A percentile compares a stretch with the other conserved stretches of the same genome.
phyloP scores from a whole-genome alignment of 2,329 filamentous ascomycete species.

The Paracoccidioides brasiliensis region DNA sequence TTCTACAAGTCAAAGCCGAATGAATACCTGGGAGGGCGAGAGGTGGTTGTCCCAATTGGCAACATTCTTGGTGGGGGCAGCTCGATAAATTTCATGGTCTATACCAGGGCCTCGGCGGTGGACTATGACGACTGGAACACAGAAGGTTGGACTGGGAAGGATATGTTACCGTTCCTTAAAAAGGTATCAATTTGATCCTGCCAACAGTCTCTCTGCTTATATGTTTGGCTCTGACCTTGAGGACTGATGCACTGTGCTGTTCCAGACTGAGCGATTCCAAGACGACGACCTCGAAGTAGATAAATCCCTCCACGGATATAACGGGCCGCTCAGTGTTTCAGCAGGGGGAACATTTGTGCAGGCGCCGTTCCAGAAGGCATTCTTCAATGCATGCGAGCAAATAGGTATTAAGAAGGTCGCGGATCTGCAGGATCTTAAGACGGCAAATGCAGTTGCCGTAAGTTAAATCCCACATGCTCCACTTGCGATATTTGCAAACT shows the following conservation, averaged over 20 bases:
- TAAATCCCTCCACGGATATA: conserved; percentile 10
- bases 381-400: conserved; percentile 9
- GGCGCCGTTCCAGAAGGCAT: conserved; percentile 9
- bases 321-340: conserved; percentile 11
- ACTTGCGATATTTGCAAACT: neutral
- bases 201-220: neutral
- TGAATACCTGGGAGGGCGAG: conserved; percentile 17
- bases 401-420: conserved; percentile 7
- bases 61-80: conserved; percentile 50
- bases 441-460: conserved; percentile 12
- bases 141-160: conserved; percentile 39
- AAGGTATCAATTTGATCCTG: conserved; percentile 21
- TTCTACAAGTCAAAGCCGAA: conserved; percentile 41
- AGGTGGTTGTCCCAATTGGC: conserved; percentile 29
- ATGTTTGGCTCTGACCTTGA: neutral
- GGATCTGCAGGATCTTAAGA: conserved; percentile 10
- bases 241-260: neutral
- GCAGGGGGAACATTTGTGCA: conserved; percentile 8
- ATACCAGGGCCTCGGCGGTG: conserved; percentile 24
- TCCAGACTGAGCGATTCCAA: conserved; percentile 12
- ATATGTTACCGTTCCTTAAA: conserved; percentile 41
- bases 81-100: conserved; percentile 47
- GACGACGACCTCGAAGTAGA: conserved; percentile 9
- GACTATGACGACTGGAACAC: conserved; percentile 40
- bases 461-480: neutral